Evolutionary conservation across 2,329 filamentous ascomycete genomes (phyloP).

Genomic region (Ophiocordyceps camponoti-floridani): DNA sequence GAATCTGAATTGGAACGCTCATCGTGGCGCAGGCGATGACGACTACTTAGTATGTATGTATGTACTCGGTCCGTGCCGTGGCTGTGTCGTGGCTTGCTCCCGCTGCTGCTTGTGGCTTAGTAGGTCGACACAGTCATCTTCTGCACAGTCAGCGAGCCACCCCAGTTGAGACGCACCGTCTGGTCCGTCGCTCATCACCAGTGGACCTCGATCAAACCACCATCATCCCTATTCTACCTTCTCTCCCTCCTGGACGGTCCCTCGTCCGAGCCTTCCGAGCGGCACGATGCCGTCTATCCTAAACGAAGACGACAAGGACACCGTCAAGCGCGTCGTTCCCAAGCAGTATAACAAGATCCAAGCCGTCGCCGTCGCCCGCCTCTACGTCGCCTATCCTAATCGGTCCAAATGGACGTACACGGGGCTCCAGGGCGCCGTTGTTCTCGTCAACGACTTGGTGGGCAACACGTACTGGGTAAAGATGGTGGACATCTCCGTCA

Average conservation of each 20-base stretch:
- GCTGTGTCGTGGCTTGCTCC: background rate
- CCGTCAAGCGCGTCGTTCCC: conserved; percentile 82
- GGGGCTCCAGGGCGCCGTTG: conserved; percentile 77
- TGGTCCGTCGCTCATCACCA: background rate
- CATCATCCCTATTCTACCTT: background rate
- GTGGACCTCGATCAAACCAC: background rate
- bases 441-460: conserved; percentile 83
- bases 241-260: background rate
- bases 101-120: background rate
- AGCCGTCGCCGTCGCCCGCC: conserved; percentile 77
- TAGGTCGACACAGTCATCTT: background rate
- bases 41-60: no score
- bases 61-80: background rate
- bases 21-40: background rate
- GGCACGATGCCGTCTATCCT: conserved; percentile 47
- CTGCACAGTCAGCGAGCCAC: background rate
- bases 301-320: conserved; percentile 87
- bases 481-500: conserved; percentile 85
- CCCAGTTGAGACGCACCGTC: background rate
- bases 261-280: background rate
- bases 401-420: conserved; percentile 82
- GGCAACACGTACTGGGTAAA: conserved; percentile 97
- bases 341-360: conserved; percentile 96
- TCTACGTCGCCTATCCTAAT: conserved; percentile 86
- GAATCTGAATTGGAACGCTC: background rate